These are phyloP conservation scores for Gigaspora rosea DNA, from an alignment of 192 early-diverging fungal species.

Conservation along the genomic window DNA sequence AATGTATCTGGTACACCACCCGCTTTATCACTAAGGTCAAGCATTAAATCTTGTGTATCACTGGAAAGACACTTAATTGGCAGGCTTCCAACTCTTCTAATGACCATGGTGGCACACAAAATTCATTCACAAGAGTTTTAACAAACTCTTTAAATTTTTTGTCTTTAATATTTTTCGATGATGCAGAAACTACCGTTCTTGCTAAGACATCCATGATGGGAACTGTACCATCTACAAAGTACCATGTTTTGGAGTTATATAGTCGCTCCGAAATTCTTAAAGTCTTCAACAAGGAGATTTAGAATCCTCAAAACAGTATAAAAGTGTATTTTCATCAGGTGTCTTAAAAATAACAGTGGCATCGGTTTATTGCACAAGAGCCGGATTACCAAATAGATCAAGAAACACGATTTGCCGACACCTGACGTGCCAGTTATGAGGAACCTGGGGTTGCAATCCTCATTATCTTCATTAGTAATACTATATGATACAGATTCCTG, in stretches of 20 bases:
- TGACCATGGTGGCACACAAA: conserved; percentile 27
- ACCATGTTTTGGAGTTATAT: conserved; percentile 9
- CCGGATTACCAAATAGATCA: conserved; percentile 22
- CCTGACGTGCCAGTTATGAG: conserved; percentile 26
- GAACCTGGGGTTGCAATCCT: not conserved
- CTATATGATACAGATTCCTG: conserved; percentile 3
- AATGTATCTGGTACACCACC: conserved; percentile 15
- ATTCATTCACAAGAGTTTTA: conserved; percentile 4
- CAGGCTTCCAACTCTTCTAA: conserved; percentile 20
- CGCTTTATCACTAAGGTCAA: not conserved
- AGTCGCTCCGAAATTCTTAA: not conserved
- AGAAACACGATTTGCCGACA: conserved; percentile 21
- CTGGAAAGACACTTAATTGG: not conserved
- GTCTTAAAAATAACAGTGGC: not conserved
- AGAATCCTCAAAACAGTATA: conserved; percentile 4
- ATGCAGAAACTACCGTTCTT: conserved; percentile 26
- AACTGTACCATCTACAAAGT: not conserved
- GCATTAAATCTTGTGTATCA: conserved; percentile 13
- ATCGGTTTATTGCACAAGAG: not conserved
- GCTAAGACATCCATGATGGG: not conserved
- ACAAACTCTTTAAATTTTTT: conserved; percentile 3
- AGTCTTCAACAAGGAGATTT: not conserved
- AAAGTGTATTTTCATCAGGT: not conserved
- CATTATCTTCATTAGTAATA: not conserved
- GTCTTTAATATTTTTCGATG: not conserved